phyloP scores from a whole-genome alignment of 805 yeast genomes.

The Wickerhamia fluorescens region DNA sequence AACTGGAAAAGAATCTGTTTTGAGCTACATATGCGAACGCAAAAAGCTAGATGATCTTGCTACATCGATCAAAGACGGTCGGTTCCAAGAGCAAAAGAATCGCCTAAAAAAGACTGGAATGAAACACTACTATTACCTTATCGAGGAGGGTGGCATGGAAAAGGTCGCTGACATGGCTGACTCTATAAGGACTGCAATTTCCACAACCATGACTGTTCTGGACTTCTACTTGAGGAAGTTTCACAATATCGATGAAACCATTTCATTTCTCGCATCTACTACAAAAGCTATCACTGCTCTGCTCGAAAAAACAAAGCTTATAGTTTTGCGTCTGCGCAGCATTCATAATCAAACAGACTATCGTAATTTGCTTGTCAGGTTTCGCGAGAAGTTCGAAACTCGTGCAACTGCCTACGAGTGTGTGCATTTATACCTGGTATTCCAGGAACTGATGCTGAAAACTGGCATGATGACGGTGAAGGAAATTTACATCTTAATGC shows the following conservation, averaged over 20 bases:
- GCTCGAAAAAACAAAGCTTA: constrained; percentile 30
- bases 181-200: constrained; percentile 69
- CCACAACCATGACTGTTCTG: constrained; percentile 59
- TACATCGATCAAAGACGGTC: constrained; percentile 75
- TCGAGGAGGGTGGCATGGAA: constrained; percentile 61
- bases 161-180: constrained; percentile 42
- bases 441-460: constrained; percentile 65
- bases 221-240: constrained; percentile 65
- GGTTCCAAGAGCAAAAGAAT: constrained; percentile 81
- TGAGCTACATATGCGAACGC: constrained; percentile 84
- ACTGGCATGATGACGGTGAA: constrained; percentile 61
- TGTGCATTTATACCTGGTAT: constrained; percentile 31
- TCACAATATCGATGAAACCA: constrained; percentile 67
- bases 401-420: constrained; percentile 24
- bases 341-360: constrained; percentile 48
- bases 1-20: constrained; percentile 55
- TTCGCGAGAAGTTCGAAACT: constrained; percentile 39
- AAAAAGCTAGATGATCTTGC: constrained; percentile 85
- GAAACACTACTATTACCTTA: constrained; percentile 60
- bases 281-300: constrained; percentile 29
- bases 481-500: constrained; percentile 68
- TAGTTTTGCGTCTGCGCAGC: constrained; percentile 47
- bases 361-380: constrained; percentile 29
- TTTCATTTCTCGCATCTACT: constrained; percentile 42
- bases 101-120: constrained; percentile 68